These are phyloP conservation scores for Stentor coeruleus DNA, from an alignment of 73 alveolate species.

Conservation along the genomic window DNA sequence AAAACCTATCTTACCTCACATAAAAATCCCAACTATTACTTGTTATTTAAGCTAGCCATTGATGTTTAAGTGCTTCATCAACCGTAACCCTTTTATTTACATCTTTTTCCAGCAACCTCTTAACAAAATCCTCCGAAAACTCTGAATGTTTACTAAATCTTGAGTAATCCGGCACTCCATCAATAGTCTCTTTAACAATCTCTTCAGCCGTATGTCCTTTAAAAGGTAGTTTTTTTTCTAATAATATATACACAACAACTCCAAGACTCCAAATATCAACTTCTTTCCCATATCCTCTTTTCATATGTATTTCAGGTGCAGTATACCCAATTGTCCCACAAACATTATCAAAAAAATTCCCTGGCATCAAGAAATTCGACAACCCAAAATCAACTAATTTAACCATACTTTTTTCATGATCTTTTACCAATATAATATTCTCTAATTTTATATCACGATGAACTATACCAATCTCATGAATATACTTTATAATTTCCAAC, in stretches of 20 bases:
- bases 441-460: background rate
- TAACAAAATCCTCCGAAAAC: background rate
- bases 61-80: background rate
- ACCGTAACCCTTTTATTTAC: background rate
- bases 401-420: background rate
- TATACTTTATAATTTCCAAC: background rate
- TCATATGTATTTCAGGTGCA: constrained; percentile 39
- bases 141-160: background rate
- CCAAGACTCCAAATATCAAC: constrained; percentile 81
- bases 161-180: background rate
- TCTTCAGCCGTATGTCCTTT: constrained; percentile 29
- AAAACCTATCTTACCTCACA: too few species aligned
- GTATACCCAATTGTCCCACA: constrained; percentile 19
- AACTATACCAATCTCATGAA: background rate
- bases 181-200: constrained; percentile 18
- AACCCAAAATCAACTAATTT: constrained; percentile 8
- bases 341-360: too few species aligned
- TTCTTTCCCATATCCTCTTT: constrained; percentile 32
- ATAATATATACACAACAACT: constrained; percentile 60
- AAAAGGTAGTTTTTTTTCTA: constrained; percentile 35
- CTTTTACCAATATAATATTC: background rate
- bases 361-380: background rate
- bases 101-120: background rate
- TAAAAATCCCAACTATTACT: too few species aligned
- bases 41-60: background rate